These are phyloP conservation scores for Porcisia deanei DNA, from an alignment of 208 protist genomes.

Conservation along the genomic window DNA sequence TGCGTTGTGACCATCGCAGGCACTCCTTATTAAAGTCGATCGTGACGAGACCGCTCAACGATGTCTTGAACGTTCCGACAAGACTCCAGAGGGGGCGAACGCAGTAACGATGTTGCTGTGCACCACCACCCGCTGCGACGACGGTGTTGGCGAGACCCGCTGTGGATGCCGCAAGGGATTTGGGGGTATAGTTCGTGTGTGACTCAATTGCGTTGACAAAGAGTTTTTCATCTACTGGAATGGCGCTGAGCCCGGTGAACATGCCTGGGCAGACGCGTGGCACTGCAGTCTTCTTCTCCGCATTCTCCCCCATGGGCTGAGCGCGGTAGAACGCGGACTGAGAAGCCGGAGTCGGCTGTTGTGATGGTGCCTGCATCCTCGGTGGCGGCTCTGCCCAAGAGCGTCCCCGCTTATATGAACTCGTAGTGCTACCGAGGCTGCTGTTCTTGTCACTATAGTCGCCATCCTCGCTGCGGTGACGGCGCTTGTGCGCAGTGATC, in stretches of 20 bases:
- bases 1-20: slow-evolving; percentile 74
- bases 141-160: not conserved
- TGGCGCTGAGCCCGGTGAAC: slow-evolving; percentile 62
- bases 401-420: slow-evolving; percentile 23
- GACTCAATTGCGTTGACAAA: slow-evolving; percentile 34
- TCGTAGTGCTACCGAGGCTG: slow-evolving; percentile 5
- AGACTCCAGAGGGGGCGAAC: slow-evolving; percentile 75
- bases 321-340: not conserved
- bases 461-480: slow-evolving; percentile 1
- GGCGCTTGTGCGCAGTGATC: slow-evolving; percentile 1
- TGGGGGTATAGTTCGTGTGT: not conserved
- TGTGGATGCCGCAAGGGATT: not conserved
- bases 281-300: not conserved
- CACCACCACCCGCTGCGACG: not conserved
- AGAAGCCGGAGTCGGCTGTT: not conserved
- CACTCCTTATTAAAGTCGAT: slow-evolving; percentile 56
- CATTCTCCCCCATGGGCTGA: not conserved
- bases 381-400: slow-evolving; percentile 22
- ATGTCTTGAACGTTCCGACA: slow-evolving; percentile 83
- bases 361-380: not conserved
- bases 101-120: slow-evolving; percentile 42
- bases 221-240: slow-evolving; percentile 48
- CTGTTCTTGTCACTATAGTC: slow-evolving; percentile 5
- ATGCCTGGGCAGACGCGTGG: slow-evolving; percentile 41
- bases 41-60: slow-evolving; percentile 58